Evolutionary conservation across 352 stramenopile genomes (phyloP).

Genomic region (Pythium phragmitis): DNA sequence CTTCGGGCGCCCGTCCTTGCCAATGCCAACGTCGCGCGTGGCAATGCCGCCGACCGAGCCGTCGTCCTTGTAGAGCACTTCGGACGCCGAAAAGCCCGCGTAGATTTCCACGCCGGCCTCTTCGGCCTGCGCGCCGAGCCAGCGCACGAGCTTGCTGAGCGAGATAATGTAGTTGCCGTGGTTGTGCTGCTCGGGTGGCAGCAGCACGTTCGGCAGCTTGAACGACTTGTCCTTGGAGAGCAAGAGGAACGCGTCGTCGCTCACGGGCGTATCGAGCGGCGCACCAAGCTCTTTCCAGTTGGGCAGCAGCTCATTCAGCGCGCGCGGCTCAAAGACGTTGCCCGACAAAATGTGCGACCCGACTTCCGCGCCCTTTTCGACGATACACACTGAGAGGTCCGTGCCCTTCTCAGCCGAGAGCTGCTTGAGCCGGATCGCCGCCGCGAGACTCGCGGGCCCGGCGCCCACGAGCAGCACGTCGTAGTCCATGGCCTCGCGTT

Average conservation of each 20-base stretch:
- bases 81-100: slow-evolving; percentile 95
- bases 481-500: slow-evolving; percentile 96
- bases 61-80: slow-evolving; percentile 88
- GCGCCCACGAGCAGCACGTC: slow-evolving; percentile 96
- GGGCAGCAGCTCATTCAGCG: slow-evolving; percentile 96
- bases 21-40: slow-evolving; percentile 98
- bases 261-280: slow-evolving; percentile 92
- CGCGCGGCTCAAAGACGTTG: slow-evolving; percentile 98
- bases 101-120: slow-evolving; percentile 99
- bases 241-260: slow-evolving; percentile 93
- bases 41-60: slow-evolving; percentile 92
- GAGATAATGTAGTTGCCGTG: slow-evolving; percentile 98
- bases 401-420: slow-evolving; percentile 91
- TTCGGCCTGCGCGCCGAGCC: slow-evolving; percentile 96
- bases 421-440: slow-evolving; percentile 98
- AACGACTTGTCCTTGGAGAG: slow-evolving; percentile 88
- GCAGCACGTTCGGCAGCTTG: slow-evolving; percentile 90
- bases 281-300: slow-evolving; percentile 92
- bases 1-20: slow-evolving; percentile 95
- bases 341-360: slow-evolving; percentile 98
- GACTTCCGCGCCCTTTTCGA: slow-evolving; percentile 96
- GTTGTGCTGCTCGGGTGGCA: slow-evolving; percentile 97
- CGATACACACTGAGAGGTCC: slow-evolving; percentile 94
- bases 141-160: slow-evolving; percentile 96
- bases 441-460: slow-evolving; percentile 91